Base-by-base conservation (phyloP, 805 yeast genomes). In the Dipodascopsis uninucleata region DNA sequence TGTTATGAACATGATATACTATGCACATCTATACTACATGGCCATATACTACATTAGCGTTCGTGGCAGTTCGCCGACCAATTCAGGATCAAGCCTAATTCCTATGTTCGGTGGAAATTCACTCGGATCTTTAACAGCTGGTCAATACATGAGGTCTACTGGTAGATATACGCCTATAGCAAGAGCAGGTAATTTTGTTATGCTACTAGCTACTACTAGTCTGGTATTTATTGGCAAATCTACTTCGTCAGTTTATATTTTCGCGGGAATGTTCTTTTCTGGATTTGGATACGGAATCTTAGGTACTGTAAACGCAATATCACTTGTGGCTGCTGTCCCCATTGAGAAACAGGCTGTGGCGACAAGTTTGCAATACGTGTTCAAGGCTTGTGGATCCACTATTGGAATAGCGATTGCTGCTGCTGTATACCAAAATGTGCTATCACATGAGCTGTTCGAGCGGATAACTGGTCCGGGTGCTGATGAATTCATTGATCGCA, bases 321-420 rank as follows among this genome's bases (percentile, higher is more conserved):
- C 94, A 0, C 71, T 86, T 63, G 82, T 86, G 42, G 81, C 93
- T 0, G 77, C 93, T 1, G 93, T 82, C 1, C 80, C 83, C 7
- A 63, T 69, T 18, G 72, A 75, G 41, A 75, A 72, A 58, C 95
- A 86, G 63, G 95, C 96, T 1, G 75, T 87, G 17, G 82, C 90
- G 2, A 88, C 96, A 0, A 84, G 95, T 0, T 84, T 89, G 45
- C 95, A 86, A 59, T 88, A 89, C 62, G 88, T 89, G 0, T 86
- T 84, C 69, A 73, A 95, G 58, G 81, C 90, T 7, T 81, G 88
- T 0, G 95, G 95, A 0, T 82, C 90, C n/a, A 83, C 93, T 0
- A 64, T 85, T 38, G 95, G 95, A 29, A 88, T 86, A 12, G 70
- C 89, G 1, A 56, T 81, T 8, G 80, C 85, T 0, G 74, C 83